These are phyloP conservation scores for Macroventuria anomochaeta DNA, from an alignment of 2,329 filamentous ascomycete genomes.

Conservation along the genomic window DNA sequence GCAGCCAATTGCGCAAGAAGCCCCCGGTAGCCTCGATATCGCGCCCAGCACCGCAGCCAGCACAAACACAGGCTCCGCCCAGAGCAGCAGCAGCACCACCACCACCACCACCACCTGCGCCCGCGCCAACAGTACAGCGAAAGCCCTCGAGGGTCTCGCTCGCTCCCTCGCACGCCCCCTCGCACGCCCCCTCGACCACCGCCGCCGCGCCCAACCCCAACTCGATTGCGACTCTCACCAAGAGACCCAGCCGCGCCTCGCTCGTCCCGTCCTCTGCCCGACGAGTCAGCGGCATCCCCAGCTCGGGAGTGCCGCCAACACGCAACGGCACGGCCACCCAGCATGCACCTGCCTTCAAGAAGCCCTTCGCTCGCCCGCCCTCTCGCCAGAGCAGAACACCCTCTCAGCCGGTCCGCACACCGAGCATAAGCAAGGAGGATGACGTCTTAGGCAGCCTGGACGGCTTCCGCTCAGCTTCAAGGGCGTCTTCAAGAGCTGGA, in stretches of 20 bases:
- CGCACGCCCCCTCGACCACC: conserved; percentile 20
- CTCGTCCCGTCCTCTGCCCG: conserved; percentile 31
- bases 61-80: neutral
- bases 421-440: conserved; percentile 32
- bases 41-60: conserved; percentile 13
- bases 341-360: conserved; percentile 46
- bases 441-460: conserved; percentile 53
- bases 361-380: conserved; percentile 44
- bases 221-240: conserved; percentile 10
- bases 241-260: conserved; percentile 27
- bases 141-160: conserved; percentile 43
- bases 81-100: neutral
- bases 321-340: conserved; percentile 20
- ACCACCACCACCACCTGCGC: conserved; percentile 6
- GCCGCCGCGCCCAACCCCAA: conserved; percentile 21
- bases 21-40: conserved; percentile 38
- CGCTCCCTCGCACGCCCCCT: conserved; percentile 30
- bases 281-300: conserved; percentile 31
- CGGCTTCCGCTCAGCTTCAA: conserved; percentile 53
- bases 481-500: conserved; percentile 48
- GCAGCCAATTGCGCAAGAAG: conserved; percentile 51
- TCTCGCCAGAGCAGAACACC: conserved; percentile 40
- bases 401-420: conserved; percentile 21
- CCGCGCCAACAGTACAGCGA: conserved; percentile 36
- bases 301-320: conserved; percentile 24